A percentile compares a stretch with the other conserved stretches of the same genome.
These are phyloP conservation scores for Myriosclerotinia duriaeana DNA, from an alignment of 2,329 filamentous ascomycete genomes.

Conservation along the genomic window DNA sequence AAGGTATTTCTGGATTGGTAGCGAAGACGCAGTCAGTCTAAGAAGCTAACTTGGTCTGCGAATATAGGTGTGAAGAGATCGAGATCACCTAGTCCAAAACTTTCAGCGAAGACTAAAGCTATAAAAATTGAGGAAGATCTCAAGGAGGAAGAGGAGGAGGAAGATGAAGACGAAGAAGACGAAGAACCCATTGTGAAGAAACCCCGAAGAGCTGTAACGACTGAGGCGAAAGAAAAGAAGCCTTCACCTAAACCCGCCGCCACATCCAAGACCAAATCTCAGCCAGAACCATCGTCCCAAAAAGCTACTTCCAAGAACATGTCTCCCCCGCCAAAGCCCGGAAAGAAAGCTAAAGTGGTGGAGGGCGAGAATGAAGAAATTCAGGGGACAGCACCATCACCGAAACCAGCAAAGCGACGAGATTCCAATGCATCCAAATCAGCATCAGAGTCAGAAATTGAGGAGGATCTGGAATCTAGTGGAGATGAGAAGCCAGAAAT, in stretches of 20 bases:
- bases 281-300: conserved; percentile 27
- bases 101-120: conserved; percentile 29
- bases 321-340: conserved; percentile 27
- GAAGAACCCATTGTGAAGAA: conserved; percentile 40
- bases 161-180: conserved; percentile 49
- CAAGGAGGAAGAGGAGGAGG: conserved; percentile 45
- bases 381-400: conserved; percentile 39
- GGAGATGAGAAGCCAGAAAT: conserved; percentile 67
- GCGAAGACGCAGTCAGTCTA: background rate
- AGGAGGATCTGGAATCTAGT: conserved; percentile 47
- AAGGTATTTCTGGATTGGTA: background rate
- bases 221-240: conserved; percentile 50
- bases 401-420: conserved; percentile 34
- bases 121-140: conserved; percentile 37
- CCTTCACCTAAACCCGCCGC: conserved; percentile 20
- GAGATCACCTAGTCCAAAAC: conserved; percentile 30
- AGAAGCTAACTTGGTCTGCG: conserved; percentile 21
- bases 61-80: conserved; percentile 33
- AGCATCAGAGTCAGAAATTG: conserved; percentile 50
- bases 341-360: conserved; percentile 28
- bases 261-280: conserved; percentile 23
- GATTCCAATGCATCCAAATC: conserved; percentile 45
- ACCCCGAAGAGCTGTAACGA: conserved; percentile 43
- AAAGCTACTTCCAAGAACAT: conserved; percentile 25
- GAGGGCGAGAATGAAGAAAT: conserved; percentile 40